Evolutionary conservation across 1,139 yeast species (phyloP).

Genomic region (Blastobotrys niveus): DNA sequence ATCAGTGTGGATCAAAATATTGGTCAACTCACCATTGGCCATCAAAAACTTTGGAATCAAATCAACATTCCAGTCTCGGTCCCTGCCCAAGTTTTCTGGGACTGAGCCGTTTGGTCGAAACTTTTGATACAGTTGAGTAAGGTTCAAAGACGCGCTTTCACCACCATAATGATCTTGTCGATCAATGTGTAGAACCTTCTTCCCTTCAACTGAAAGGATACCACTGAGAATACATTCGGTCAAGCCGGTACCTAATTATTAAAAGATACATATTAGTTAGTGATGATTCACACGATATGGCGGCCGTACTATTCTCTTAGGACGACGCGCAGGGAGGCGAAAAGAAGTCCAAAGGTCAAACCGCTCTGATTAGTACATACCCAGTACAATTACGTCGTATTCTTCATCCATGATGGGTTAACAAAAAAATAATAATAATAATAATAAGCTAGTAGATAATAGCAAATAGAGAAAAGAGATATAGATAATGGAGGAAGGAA

Average conservation of each 20-base stretch:
- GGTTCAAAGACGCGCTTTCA: conserved; percentile 61
- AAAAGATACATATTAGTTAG: no score
- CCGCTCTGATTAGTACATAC: no score
- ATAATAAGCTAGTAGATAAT: no score
- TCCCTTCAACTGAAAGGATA: conserved; percentile 88
- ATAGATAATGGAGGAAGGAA: no score
- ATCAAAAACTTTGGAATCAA: conserved; percentile 93
- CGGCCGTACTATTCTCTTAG: no score
- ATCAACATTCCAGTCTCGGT: conserved; percentile 97
- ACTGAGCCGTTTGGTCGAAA: conserved; percentile 46
- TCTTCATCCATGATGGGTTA: conserved; percentile 71
- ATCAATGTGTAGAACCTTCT: conserved; percentile 93
- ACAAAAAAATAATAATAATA: no score
- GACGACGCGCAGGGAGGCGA: no score
- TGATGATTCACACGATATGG: no score
- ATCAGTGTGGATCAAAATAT: conserved; percentile 89
- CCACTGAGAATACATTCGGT: conserved; percentile 97
- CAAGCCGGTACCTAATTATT: conserved; percentile 53
- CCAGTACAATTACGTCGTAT: conserved; percentile 85
- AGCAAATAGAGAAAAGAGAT: no score
- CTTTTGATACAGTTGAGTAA: conserved; percentile 44
- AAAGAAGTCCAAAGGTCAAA: no score
- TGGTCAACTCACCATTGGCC: conserved; percentile 97
- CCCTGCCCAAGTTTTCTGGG: conserved; percentile 77
- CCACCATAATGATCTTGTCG: conserved; percentile 96